A percentile compares a stretch with the other conserved stretches of the same genome.
These are phyloP conservation scores for Quercus bicolor DNA, from an alignment of 306 rosid genomes.

Conservation along the genomic window DNA sequence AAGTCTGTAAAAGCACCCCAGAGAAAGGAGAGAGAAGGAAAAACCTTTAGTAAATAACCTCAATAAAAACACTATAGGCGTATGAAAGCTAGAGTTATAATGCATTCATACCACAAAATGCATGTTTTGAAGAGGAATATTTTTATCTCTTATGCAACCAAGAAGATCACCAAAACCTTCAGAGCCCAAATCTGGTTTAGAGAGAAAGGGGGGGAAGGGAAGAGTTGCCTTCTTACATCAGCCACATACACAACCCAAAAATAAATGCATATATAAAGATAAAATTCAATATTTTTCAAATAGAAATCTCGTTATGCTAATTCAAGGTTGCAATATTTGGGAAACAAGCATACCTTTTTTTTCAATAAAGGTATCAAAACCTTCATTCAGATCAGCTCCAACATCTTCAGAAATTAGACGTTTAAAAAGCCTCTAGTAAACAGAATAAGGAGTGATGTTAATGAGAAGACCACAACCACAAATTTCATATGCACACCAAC, in stretches of 20 bases:
- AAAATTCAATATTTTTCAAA: not conserved
- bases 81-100: slow-evolving; percentile 11
- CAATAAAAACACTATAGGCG: slow-evolving; percentile 5
- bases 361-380: slow-evolving; percentile 70
- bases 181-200: slow-evolving; percentile 73
- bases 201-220: not conserved
- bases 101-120: slow-evolving; percentile 83
- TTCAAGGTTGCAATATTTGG: not conserved
- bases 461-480: not conserved
- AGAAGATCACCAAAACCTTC: slow-evolving; percentile 90
- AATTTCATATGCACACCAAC: not conserved
- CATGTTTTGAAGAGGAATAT: slow-evolving; percentile 73
- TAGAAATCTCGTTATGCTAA: not conserved
- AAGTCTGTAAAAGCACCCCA: slow-evolving; percentile 60
- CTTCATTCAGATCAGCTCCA: slow-evolving; percentile 83
- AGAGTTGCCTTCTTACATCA: slow-evolving; percentile 14
- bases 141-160: slow-evolving; percentile 81
- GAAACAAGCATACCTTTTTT: slow-evolving; percentile 53
- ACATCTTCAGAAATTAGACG: slow-evolving; percentile 85
- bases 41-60: slow-evolving; percentile 21
- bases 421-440: slow-evolving; percentile 83
- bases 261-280: slow-evolving; percentile 10
- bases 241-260: slow-evolving; percentile 11
- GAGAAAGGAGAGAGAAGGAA: slow-evolving; percentile 12
- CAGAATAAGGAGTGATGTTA: slow-evolving; percentile 1